Evolutionary conservation across 2,329 filamentous ascomycete species (phyloP).

Genomic region (Tolypocladium album): DNA sequence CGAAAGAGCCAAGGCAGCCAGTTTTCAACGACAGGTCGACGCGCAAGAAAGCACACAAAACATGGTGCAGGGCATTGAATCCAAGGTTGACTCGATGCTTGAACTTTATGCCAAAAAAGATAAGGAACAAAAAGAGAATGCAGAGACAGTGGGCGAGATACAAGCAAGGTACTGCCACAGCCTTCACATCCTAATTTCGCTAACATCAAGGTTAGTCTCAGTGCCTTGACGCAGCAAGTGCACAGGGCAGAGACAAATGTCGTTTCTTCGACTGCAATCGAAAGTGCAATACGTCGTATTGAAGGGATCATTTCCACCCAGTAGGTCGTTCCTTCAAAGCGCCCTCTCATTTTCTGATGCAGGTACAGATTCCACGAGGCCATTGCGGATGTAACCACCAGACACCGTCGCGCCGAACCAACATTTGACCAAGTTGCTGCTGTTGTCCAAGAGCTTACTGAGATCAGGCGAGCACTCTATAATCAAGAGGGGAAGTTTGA

Average conservation of each 20-base stretch:
- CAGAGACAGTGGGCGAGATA: slow-evolving; percentile 3
- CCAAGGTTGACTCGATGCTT: slow-evolving; percentile 10
- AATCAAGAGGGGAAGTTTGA: not conserved
- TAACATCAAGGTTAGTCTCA: not conserved
- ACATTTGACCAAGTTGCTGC: not conserved
- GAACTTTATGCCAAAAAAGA: slow-evolving; percentile 2
- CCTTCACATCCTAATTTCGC: not conserved
- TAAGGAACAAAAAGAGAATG: not conserved
- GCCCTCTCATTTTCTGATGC: not conserved
- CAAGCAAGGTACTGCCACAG: slow-evolving; percentile 8
- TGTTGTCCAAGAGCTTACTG: not conserved
- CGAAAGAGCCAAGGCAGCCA: slow-evolving; percentile 1
- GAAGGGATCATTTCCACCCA: not conserved
- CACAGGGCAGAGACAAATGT: not conserved
- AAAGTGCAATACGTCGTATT: not conserved
- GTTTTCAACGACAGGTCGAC: slow-evolving; percentile 6
- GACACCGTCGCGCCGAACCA: not conserved
- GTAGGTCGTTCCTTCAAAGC: not conserved
- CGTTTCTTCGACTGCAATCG: not conserved
- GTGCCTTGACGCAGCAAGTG: not conserved
- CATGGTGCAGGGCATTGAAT: slow-evolving; percentile 5
- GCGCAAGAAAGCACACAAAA: slow-evolving; percentile 5
- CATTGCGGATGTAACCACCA: not conserved
- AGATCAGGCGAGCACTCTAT: not conserved
- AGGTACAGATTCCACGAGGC: not conserved